These are phyloP conservation scores for Thalassia testudinum DNA, from an alignment of 116 monocot genomes.

Conservation along the genomic window DNA sequence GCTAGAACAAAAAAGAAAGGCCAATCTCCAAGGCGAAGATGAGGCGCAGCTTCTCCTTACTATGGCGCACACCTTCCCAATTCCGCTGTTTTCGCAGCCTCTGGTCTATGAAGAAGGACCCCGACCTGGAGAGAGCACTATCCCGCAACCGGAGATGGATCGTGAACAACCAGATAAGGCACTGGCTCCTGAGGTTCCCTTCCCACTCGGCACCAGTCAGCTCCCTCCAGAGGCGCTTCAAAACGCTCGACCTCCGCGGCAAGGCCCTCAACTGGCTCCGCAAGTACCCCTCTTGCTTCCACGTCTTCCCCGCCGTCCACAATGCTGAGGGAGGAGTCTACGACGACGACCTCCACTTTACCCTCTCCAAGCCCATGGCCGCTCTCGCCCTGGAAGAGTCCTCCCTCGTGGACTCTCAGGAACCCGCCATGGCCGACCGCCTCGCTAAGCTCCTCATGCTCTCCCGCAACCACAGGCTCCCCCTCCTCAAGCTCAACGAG, in stretches of 20 bases:
- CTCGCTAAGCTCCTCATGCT: constrained; percentile 77
- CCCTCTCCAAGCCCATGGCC: constrained; percentile 65
- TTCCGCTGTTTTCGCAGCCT: neutral
- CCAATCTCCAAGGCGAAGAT: no score
- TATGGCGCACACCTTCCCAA: no score
- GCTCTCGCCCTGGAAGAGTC: constrained; percentile 64
- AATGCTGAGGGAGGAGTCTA: no score
- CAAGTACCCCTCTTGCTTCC: constrained; percentile 94
- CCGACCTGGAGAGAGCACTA: constrained; percentile 54
- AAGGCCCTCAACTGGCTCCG: constrained; percentile 70
- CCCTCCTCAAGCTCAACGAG: constrained; percentile 51
- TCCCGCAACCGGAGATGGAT: constrained; percentile 93
- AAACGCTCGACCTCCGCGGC: constrained; percentile 64
- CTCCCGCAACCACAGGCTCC: constrained; percentile 34
- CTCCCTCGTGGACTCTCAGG: constrained; percentile 9
- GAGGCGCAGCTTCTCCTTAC: no score
- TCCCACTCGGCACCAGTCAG: constrained; percentile 33
- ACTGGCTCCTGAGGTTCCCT: constrained; percentile 67
- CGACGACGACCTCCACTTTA: constrained; percentile 26
- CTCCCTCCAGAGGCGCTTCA: constrained; percentile 72
- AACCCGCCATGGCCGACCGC: constrained; percentile 29
- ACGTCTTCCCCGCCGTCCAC: constrained; percentile 11
- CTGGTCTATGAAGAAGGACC: constrained; percentile 77
- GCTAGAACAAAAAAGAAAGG: no score
- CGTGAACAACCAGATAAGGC: constrained; percentile 95